phyloP scores from a whole-genome alignment of 2,329 filamentous ascomycete genomes.

The Arthrobotrys entomopaga region DNA sequence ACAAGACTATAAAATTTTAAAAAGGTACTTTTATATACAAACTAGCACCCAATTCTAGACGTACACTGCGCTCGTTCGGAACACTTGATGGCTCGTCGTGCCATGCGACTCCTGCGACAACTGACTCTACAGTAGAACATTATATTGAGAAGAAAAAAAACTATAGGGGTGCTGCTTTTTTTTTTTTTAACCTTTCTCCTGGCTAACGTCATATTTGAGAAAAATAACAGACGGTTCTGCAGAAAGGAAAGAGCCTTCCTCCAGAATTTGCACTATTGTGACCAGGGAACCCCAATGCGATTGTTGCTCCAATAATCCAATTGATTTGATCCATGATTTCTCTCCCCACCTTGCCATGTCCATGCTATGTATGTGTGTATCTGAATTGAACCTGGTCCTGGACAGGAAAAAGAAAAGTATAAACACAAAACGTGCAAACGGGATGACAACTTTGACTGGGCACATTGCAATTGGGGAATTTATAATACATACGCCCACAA shows the following conservation, averaged over 20 bases:
- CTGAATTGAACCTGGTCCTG: neutral
- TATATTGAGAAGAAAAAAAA: constrained; percentile 12
- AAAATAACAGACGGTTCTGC: constrained; percentile 9
- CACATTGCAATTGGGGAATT: too few relatives aligned
- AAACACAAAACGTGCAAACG: constrained; percentile 9
- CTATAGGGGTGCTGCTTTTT: neutral
- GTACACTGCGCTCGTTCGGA: too few relatives aligned
- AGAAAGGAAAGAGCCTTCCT: constrained; percentile 19
- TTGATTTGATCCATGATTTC: constrained; percentile 33
- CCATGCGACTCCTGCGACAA: neutral
- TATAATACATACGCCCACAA: too few relatives aligned
- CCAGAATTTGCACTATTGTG: neutral
- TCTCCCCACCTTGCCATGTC: constrained; percentile 8
- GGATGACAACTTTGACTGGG: too few relatives aligned
- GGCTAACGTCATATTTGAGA: constrained; percentile 52
- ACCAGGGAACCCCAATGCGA: constrained; percentile 12
- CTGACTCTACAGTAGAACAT: neutral
- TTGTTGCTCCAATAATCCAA: too few relatives aligned
- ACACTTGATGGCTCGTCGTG: too few relatives aligned
- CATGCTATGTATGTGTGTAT: neutral
- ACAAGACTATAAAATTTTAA: too few relatives aligned
- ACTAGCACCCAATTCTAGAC: too few relatives aligned
- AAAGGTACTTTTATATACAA: too few relatives aligned
- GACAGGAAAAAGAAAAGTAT: neutral
- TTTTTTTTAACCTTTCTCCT: neutral